These are phyloP conservation scores for Nicotiana undulata DNA, from an alignment of 257 asterid species.

Conservation along the genomic window DNA sequence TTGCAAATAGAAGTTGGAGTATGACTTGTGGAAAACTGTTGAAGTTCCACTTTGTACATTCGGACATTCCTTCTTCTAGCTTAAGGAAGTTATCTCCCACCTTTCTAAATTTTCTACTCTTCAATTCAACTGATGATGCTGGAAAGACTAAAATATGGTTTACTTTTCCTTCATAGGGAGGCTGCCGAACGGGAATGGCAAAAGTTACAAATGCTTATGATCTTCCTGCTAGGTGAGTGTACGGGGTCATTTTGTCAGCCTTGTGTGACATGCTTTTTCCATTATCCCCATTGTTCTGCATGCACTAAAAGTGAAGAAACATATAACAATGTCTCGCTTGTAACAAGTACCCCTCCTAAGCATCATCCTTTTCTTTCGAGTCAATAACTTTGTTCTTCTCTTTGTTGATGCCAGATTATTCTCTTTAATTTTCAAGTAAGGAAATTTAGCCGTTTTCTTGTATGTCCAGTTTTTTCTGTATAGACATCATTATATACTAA, in stretches of 20 bases:
- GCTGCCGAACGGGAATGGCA: slow-evolving; percentile 98
- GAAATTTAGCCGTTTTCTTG: background rate
- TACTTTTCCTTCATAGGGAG: slow-evolving; percentile 50
- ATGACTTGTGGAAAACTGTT: background rate
- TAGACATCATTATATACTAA: background rate
- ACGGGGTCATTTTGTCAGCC: background rate
- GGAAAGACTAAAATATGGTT: background rate
- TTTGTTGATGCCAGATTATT: background rate
- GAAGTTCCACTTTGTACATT: background rate
- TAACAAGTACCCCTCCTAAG: background rate
- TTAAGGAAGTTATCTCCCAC: background rate
- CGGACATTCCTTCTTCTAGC: background rate
- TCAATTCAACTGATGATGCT: background rate
- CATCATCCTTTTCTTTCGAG: background rate
- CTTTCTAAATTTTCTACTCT: background rate
- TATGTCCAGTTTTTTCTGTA: background rate
- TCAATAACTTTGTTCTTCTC: background rate
- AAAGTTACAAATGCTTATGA: slow-evolving; percentile 67
- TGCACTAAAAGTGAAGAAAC: background rate
- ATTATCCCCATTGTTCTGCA: background rate
- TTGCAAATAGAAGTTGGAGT: background rate
- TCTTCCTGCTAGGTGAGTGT: slow-evolving; percentile 85
- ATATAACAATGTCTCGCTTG: background rate
- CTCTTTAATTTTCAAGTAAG: background rate
- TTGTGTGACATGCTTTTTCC: background rate